Evolutionary conservation across 2,329 filamentous ascomycete genomes (phyloP), one percentile per base, ranked within the genome.

Genomic region (Ceratocystis cacaofunesta): DNA sequence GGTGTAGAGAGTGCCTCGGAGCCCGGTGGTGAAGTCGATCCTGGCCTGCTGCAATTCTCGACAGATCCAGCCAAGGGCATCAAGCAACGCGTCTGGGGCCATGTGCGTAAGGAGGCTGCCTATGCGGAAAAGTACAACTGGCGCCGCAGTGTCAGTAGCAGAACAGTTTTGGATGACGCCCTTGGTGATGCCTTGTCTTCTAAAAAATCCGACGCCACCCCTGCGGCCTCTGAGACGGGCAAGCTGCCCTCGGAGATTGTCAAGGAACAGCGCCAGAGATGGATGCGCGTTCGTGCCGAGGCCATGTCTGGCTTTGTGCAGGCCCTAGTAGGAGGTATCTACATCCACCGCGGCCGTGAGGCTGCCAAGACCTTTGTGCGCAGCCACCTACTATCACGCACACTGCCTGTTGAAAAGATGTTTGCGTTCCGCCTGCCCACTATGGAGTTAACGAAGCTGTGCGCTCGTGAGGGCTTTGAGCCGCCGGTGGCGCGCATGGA

Each of bases 11-110:
- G 80, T 55, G 92, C 90, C n/a, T 89, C 88, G 10, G 87, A 85
- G 22, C 94, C 94, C 0, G 94, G 92, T 62, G 84, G 84, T 67
- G 92, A 97, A 77, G 92, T 97, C 65, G 94, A 99, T 74, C 87
- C 92, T 0, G 94, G 92, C 5, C 79, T 95, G 64, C 79, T 99
- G 68, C 94, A 97, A 74, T 95, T 91, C 79, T 77, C 77, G 76
- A 76, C 76, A 73, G 75, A 80, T 64, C 70, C 77, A 5, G 72
- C 76, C 17, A 78, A 79, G 22, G 72, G 78, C 25, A 72, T 76
- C 62, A 75, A 78, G 74, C 79, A 72, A 68, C 78, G 72, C 68
- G 60, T 62, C 32, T 82, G 77, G 78, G 81, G 78, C 52, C 82
- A 77, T 69, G 75, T 77, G 61, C 80, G 83, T 58, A 74, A 78